These are phyloP conservation scores for Lichina pygmaea DNA, from an alignment of 495 filamentous ascomycete species.

Conservation along the genomic window DNA sequence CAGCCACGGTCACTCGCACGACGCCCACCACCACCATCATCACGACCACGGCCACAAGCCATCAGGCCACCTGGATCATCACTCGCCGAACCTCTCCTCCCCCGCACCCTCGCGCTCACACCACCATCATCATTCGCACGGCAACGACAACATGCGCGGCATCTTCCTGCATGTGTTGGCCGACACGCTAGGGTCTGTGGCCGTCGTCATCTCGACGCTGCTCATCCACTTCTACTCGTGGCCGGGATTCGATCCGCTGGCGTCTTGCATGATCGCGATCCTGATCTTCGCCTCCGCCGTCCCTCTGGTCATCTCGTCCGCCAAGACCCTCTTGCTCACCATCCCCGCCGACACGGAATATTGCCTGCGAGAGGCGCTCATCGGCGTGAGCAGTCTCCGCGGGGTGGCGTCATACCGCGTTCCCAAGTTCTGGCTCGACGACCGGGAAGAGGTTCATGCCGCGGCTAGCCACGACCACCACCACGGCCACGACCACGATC, in stretches of 20 bases:
- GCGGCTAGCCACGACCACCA: conserved; percentile 5
- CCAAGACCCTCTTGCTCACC: conserved; percentile 53
- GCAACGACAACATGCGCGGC: conserved; percentile 98
- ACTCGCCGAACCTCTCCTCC: conserved; percentile 4
- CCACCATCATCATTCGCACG: conserved; percentile 29
- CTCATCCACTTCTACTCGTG: conserved; percentile 67
- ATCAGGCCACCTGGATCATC: conserved; percentile 5
- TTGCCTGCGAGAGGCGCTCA: conserved; percentile 56
- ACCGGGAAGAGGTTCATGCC: conserved; percentile 15
- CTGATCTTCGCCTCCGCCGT: conserved; percentile 74
- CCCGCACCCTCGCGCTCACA: conserved; percentile 7
- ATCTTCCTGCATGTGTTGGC: conserved; percentile 92
- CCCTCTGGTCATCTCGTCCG: conserved; percentile 66
- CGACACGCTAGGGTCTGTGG: conserved; percentile 80
- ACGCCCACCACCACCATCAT: conserved; percentile 11
- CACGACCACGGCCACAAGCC: conserved; percentile 11
- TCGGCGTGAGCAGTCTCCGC: conserved; percentile 53
- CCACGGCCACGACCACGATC: not conserved
- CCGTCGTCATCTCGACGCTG: conserved; percentile 77
- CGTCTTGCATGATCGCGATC: conserved; percentile 78
- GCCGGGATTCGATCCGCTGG: conserved; percentile 87
- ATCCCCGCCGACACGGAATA: conserved; percentile 75
- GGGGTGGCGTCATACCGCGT: conserved; percentile 72
- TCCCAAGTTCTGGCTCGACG: conserved; percentile 85
- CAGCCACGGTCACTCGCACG: conserved; percentile 11